Evolutionary conservation across 441 rosid genomes (phyloP).

Genomic region (Eutrema salsugineum): DNA sequence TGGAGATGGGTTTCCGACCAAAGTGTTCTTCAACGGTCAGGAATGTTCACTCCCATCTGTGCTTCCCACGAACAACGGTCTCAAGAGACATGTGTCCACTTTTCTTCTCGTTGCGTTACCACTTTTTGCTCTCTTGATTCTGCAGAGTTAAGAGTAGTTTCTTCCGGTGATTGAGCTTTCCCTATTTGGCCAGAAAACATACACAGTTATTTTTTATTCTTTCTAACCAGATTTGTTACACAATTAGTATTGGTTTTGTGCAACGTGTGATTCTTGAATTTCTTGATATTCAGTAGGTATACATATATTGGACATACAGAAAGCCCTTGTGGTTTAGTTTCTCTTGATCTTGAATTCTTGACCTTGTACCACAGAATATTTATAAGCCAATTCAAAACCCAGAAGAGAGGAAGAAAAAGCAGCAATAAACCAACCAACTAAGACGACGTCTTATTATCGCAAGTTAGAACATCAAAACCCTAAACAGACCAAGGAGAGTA

Average conservation of each 20-base stretch:
- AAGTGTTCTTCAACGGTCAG: constrained; percentile 91
- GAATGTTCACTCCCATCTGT: constrained; percentile 74
- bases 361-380: background rate
- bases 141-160: background rate
- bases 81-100: constrained; percentile 8
- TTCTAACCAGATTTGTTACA: constrained; percentile 14
- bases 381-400: background rate
- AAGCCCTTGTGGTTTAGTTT: background rate
- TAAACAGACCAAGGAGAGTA: constrained; percentile 1
- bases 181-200: background rate
- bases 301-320: background rate
- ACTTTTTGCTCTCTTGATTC: constrained; percentile 15
- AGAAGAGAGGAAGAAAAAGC: background rate
- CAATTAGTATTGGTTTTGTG: constrained; percentile 10
- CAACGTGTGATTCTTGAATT: constrained; percentile 20
- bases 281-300: background rate
- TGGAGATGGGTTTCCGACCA: constrained; percentile 87
- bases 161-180: background rate
- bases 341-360: background rate
- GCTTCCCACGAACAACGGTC: constrained; percentile 47
- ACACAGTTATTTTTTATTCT: constrained; percentile 11
- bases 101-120: constrained; percentile 12
- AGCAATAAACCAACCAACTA: background rate
- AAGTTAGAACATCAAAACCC: constrained; percentile 2
- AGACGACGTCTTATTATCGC: background rate